Percentiles rank a stretch among this genome's conserved stretches.
Conservation (phyloP, 129 eudicot genomes). For the Solidago caesia region DNA sequence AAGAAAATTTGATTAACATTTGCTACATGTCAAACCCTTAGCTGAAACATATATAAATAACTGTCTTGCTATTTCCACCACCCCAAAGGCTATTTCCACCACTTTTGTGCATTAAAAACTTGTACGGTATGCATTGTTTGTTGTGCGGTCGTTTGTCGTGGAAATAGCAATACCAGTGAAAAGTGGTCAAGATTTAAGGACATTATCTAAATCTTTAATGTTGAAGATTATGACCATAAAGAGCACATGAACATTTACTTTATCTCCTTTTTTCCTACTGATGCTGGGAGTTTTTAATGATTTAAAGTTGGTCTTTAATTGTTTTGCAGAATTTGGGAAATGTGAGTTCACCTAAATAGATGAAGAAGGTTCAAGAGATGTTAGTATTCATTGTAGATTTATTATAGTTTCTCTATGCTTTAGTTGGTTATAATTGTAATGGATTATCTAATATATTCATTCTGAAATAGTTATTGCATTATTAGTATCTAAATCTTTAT, state of each 20-base stretch:
- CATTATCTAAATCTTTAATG: slow-evolving; percentile 7
- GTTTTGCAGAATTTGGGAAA: slow-evolving; percentile 74
- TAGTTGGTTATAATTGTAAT: slow-evolving; percentile 20
- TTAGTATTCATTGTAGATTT: slow-evolving; percentile 35
- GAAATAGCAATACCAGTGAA: no score
- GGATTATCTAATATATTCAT: slow-evolving; percentile 28
- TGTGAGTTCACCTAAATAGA: slow-evolving; percentile 69
- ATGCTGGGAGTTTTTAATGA: slow-evolving; percentile 20
- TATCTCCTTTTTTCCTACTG: slow-evolving; percentile 12
- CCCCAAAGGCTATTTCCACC: no score
- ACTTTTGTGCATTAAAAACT: no score
- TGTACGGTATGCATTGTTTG: no score
- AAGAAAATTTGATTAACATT: no score
- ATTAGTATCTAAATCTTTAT: background rate
- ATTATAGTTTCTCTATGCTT: slow-evolving; percentile 23
- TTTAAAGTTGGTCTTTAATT: background rate
- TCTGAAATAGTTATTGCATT: slow-evolving; percentile 15
- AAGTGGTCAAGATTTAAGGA: slow-evolving; percentile 30
- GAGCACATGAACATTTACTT: slow-evolving; percentile 5
- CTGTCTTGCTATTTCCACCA: no score
- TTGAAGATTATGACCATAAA: slow-evolving; percentile 23
- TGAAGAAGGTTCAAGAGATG: slow-evolving; percentile 10
- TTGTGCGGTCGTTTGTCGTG: no score
- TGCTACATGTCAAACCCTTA: no score
- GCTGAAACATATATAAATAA: no score